Evolutionary conservation across 768 basidiomycete genomes (phyloP), one percentile per base, ranked within the genome.

Genomic region (Pisolithus tinctorius): DNA sequence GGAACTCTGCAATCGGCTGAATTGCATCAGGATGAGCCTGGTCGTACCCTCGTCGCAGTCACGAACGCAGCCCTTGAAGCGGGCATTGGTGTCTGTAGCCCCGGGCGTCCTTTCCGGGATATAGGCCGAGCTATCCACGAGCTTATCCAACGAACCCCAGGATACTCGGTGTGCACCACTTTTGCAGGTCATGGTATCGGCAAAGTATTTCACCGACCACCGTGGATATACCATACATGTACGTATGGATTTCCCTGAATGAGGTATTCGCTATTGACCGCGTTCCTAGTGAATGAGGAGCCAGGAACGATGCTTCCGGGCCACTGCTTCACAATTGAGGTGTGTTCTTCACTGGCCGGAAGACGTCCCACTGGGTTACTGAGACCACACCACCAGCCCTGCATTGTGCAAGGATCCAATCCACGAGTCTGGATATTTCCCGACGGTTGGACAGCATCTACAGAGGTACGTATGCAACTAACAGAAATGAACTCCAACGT

Each of bases 271-370:
- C 11, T 9, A 25, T 13, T 31, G 29, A 52, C 7, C 27, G 34
- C 8, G 47, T 8, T 11, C 45, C n/a, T 55, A 93, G 92, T 77
- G 48, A 94, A 94, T 54, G 81, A 87, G 20, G 90, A 91, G 54
- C 86, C 87, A 2, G 92, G 84, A 0, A 61, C 76, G 14, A 94
- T 96, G 93, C 63, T 67, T 47, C 85, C 85, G 0, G 93, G 93
- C 0, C 83, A 95, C 63, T 91, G 90, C 61, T 95, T 96, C 60
- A 95, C 93, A 0, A 93, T 96, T 38, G 93, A 96, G 77, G 89
- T 84, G 52, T 16, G 71, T 48, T 10, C 13, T 23, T 2, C 34
- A 11, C 23, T 6, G 38, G 37, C 5, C 11, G 5, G 46, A 30
- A 16, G 17, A n/a, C 10, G 39, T 34, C 11, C 6, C 30, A 4